phyloP scores from a whole-genome alignment of 768 basidiomycete genomes.

The Phlebiopsis gigantea region DNA sequence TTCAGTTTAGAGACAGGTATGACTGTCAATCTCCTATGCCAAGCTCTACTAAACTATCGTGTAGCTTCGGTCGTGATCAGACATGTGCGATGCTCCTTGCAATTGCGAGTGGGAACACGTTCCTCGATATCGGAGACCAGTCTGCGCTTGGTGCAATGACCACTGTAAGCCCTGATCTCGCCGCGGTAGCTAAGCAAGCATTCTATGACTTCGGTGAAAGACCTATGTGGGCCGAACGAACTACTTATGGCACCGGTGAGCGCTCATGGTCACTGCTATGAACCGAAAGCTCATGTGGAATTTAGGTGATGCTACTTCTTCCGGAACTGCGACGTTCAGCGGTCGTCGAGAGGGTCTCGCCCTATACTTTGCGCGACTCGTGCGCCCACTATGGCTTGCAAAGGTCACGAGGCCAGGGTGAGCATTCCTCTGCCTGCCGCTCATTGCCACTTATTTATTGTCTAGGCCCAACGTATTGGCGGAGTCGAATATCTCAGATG shows the following conservation, averaged over 20 bases:
- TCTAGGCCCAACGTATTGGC: conserved; percentile 41
- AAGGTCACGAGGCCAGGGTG: conserved; percentile 68
- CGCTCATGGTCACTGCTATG: conserved; percentile 15
- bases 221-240: conserved; percentile 75
- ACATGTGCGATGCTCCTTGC: conserved; percentile 89
- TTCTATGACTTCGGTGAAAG: conserved; percentile 85
- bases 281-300: not conserved
- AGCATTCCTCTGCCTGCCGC: conserved; percentile 16
- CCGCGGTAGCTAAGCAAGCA: conserved; percentile 71
- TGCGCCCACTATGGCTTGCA: conserved; percentile 84
- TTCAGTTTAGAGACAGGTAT: conserved; percentile 78
- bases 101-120: conserved; percentile 80
- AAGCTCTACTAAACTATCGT: not conserved
- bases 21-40: conserved; percentile 10
- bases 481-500: conserved; percentile 59
- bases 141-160: conserved; percentile 40
- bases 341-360: conserved; percentile 87
- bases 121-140: conserved; percentile 55
- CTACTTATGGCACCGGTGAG: conserved; percentile 74
- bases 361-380: conserved; percentile 78
- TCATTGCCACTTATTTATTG: not conserved
- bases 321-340: conserved; percentile 72
- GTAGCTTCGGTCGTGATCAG: conserved; percentile 86
- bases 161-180: conserved; percentile 55
- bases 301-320: conserved; percentile 51